Evolutionary conservation across 1,284 basidiomycete genomes (phyloP).

Genomic region (Melampsora abietis-canadensis): DNA sequence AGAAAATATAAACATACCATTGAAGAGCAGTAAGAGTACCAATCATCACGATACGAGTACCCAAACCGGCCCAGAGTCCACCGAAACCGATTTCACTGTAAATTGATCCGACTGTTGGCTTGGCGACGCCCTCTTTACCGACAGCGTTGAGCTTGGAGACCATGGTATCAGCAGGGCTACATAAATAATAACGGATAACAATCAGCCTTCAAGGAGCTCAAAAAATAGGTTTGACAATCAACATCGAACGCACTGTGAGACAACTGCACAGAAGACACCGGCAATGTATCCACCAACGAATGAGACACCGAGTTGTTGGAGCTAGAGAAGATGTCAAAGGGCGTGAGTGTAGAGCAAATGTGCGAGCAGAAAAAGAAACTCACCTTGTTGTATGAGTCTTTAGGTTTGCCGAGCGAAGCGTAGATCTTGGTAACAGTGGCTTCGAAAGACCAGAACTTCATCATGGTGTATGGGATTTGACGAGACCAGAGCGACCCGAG

Average conservation of each 20-base stretch:
- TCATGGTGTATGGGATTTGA: conserved; percentile 52
- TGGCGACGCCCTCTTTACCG: conserved; percentile 49
- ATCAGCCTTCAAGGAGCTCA: not conserved
- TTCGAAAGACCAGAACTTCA: conserved; percentile 51
- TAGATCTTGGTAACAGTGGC: conserved; percentile 51
- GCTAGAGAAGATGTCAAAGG: conserved; percentile 23
- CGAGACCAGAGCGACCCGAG: conserved; percentile 52
- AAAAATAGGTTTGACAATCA: no score
- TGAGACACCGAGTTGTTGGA: conserved; percentile 52
- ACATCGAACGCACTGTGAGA: conserved; percentile 47
- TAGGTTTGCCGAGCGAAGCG: conserved; percentile 49
- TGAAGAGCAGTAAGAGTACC: conserved; percentile 52
- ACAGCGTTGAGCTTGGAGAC: conserved; percentile 52
- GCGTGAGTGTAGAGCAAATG: not conserved
- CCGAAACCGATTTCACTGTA: conserved; percentile 52
- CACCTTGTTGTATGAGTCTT: conserved; percentile 50
- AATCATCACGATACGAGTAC: conserved; percentile 49
- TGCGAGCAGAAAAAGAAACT: not conserved
- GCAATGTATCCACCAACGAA: conserved; percentile 51
- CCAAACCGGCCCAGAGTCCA: conserved; percentile 52
- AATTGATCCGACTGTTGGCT: conserved; percentile 51
- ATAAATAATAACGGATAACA: not conserved
- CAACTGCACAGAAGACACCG: conserved; percentile 52
- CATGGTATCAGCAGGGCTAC: conserved; percentile 52
- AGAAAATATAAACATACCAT: conserved; percentile 44